A percentile compares a stretch with the other conserved stretches of the same genome.
These are phyloP conservation scores for Phytophthora meadii DNA, from an alignment of 352 stramenopile species.

Conservation along the genomic window DNA sequence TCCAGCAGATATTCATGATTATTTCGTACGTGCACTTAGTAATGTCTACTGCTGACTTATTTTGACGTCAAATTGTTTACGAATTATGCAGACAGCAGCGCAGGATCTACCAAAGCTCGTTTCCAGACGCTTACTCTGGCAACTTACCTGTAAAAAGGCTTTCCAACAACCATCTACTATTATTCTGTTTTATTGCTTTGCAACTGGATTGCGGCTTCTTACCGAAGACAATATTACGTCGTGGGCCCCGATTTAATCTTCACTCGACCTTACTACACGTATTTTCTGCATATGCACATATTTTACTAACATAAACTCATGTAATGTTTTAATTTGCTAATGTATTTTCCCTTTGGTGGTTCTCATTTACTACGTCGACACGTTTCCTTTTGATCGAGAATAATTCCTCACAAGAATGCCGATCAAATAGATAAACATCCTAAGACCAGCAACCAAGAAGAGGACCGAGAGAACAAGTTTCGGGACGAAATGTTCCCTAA, in stretches of 20 bases:
- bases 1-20: conserved; percentile 21
- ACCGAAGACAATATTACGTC: conserved; percentile 47
- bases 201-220: conserved; percentile 54
- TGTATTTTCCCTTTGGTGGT: conserved; percentile 51
- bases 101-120: conserved; percentile 55
- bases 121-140: conserved; percentile 47
- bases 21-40: conserved; percentile 14
- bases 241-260: conserved; percentile 36
- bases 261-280: conserved; percentile 39
- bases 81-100: conserved; percentile 34
- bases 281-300: background rate
- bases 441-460: conserved; percentile 35
- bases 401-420: conserved; percentile 33
- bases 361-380: conserved; percentile 41
- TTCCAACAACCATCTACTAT: conserved; percentile 49
- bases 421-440: conserved; percentile 39
- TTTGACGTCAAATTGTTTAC: background rate
- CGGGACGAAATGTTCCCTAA: too few species aligned
- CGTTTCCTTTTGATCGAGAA: conserved; percentile 48
- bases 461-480: conserved; percentile 38
- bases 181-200: conserved; percentile 43
- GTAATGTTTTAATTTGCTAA: conserved; percentile 9
- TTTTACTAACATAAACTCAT: too few species aligned
- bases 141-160: conserved; percentile 44
- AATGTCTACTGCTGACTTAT: background rate